phyloP scores from a whole-genome alignment of 768 basidiomycete species.

The Rhizopogon vesiculosus region DNA sequence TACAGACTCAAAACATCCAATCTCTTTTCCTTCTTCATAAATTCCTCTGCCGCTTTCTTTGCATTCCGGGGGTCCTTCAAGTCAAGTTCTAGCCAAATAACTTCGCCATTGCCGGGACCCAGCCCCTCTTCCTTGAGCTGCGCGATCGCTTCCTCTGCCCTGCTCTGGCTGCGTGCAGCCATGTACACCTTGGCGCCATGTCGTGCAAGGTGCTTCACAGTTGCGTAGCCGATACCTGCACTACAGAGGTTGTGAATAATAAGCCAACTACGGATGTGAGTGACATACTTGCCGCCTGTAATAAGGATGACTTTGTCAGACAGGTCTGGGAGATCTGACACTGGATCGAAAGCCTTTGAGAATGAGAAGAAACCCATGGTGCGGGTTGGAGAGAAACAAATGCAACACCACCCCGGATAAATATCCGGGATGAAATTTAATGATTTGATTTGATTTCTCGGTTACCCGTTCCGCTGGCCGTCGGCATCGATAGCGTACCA shows the following conservation, averaged over 20 bases:
- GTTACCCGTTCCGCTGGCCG: too few relatives aligned
- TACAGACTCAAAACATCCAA: conserved; percentile 51
- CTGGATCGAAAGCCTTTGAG: conserved; percentile 29
- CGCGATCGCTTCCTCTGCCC: conserved; percentile 44
- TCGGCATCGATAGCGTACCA: too few relatives aligned
- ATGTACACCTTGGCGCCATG: conserved; percentile 59
- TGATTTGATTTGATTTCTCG: too few relatives aligned
- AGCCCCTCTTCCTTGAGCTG: conserved; percentile 40
- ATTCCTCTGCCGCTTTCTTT: conserved; percentile 44
- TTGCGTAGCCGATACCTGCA: conserved; percentile 46
- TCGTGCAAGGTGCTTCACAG: conserved; percentile 45
- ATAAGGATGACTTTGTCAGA: conserved; percentile 50
- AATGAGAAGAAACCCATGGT: conserved; percentile 18
- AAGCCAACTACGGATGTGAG: not conserved
- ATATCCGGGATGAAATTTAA: too few relatives aligned
- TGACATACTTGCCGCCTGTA: conserved; percentile 50
- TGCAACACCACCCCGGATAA: too few relatives aligned
- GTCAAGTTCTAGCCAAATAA: conserved; percentile 49
- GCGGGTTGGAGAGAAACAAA: not conserved
- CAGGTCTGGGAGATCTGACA: conserved; percentile 38
- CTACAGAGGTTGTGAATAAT: conserved; percentile 16
- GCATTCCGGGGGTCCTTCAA: conserved; percentile 42
- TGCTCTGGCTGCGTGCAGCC: conserved; percentile 42
- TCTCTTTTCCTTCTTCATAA: conserved; percentile 44
- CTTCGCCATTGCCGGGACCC: conserved; percentile 38